Evolutionary conservation across 768 basidiomycete genomes (phyloP), one percentile per base, ranked within the genome.

Genomic region (Tephrocybe rancida): DNA sequence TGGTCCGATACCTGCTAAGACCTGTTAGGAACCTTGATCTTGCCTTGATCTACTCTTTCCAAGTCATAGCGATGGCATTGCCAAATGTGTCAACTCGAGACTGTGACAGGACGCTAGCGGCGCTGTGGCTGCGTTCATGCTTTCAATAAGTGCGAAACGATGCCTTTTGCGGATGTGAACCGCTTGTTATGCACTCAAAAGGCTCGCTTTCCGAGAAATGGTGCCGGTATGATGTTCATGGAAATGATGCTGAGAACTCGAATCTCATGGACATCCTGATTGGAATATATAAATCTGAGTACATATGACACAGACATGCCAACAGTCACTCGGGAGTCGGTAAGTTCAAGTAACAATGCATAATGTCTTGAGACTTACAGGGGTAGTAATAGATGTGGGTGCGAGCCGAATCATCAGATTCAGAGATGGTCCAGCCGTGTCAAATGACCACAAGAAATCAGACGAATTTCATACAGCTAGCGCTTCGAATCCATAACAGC

Each of bases 381-480:
- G 54, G 39, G 30, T 21, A 41, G 25, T n/a, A 34, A n/a, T n/a
- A n/a, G n/a, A n/a, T 22, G 43, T 52, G 38, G 13, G 29, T 37
- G 35, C 4, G 5, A 37, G n/a, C 16, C 14, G 10, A 9, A 9
- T 37, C 35, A 37, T 13, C 19, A 34, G 22, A 46, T 52, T n/a
- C 52, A 54, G 11, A 43, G 22, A 42, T 42, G 39, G 27, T 34
- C 37, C 22, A 11, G 11, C 45, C 7, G 21, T 5, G 50, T 49
- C 56, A 48, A 39, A 44, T 48, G 50, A 52, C 45, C 41, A 38
- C 3, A 37, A 32, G 11, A 43, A 43, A 48, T 48, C 39, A 50
- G 35, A 26, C 29, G 18, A 14, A 3, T 34, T 46, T 56, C 55
- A 41, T 42, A 18, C 25, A 32, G 9, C 11, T 9, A 14, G 8